These are phyloP conservation scores for Cladophialophora yegresii DNA, from an alignment of 2,329 filamentous ascomycete genomes.

Conservation along the genomic window DNA sequence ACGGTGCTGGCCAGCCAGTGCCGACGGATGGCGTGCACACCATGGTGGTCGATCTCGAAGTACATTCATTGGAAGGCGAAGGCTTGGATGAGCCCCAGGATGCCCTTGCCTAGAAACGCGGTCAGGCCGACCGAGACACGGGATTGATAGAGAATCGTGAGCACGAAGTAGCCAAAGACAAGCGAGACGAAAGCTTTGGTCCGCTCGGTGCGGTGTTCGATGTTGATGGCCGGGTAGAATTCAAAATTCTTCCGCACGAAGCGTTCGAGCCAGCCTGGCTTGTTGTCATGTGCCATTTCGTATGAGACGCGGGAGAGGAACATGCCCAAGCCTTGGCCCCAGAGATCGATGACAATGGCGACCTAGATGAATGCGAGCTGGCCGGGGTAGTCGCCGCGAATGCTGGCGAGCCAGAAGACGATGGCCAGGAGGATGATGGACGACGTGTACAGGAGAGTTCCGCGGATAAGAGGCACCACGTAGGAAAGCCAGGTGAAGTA, in stretches of 20 bases:
- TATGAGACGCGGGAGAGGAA: slow-evolving; percentile 13
- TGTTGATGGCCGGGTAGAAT: slow-evolving; percentile 18
- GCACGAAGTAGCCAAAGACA: slow-evolving; percentile 13
- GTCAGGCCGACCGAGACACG: slow-evolving; percentile 9
- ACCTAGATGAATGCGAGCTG: slow-evolving; percentile 13
- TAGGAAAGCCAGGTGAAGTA: slow-evolving; percentile 16
- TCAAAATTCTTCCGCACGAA: slow-evolving; percentile 14
- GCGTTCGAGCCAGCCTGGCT: background rate
- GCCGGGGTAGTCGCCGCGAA: slow-evolving; percentile 10
- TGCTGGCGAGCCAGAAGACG: slow-evolving; percentile 12
- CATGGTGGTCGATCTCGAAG: slow-evolving; percentile 15
- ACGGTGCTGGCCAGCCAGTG: slow-evolving; percentile 17
- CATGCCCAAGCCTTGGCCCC: slow-evolving; percentile 16
- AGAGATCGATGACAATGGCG: slow-evolving; percentile 15
- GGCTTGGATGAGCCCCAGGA: slow-evolving; percentile 12
- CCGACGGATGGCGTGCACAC: slow-evolving; percentile 13
- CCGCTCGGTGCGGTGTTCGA: slow-evolving; percentile 17
- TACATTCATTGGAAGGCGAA: slow-evolving; percentile 16
- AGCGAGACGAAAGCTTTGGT: slow-evolving; percentile 16
- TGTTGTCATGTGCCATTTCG: background rate
- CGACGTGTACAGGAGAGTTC: slow-evolving; percentile 12
- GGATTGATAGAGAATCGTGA: slow-evolving; percentile 13
- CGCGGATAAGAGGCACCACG: slow-evolving; percentile 10
- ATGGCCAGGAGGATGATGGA: slow-evolving; percentile 12
- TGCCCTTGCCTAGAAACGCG: slow-evolving; percentile 13